phyloP scores from a whole-genome alignment of 2,329 filamentous ascomycete species.

The Cyphellophora attinorum region DNA sequence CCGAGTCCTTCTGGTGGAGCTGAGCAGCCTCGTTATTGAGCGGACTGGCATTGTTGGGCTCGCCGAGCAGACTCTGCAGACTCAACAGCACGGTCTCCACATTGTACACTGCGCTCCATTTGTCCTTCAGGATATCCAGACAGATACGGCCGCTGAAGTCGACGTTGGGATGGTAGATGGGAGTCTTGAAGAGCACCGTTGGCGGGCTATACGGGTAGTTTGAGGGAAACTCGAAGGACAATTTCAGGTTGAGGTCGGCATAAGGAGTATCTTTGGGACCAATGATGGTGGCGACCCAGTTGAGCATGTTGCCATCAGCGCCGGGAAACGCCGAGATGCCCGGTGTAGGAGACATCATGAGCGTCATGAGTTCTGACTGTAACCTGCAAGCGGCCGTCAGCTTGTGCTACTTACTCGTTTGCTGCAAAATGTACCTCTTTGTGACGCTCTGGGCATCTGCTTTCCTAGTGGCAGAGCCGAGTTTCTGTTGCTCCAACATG shows the following conservation, averaged over 20 bases:
- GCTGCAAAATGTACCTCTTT: slow-evolving; percentile 65
- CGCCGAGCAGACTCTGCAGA: slow-evolving; percentile 86
- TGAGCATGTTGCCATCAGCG: slow-evolving; percentile 77
- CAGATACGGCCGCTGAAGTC: slow-evolving; percentile 97
- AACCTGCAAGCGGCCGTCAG: slow-evolving; percentile 53
- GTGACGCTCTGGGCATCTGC: slow-evolving; percentile 65
- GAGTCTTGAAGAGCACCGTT: slow-evolving; percentile 92
- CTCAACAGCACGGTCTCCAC: slow-evolving; percentile 88
- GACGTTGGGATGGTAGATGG: slow-evolving; percentile 98
- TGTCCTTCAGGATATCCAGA: slow-evolving; percentile 95
- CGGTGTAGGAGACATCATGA: slow-evolving; percentile 90
- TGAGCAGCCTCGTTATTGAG: slow-evolving; percentile 94
- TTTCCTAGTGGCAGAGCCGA: slow-evolving; percentile 44
- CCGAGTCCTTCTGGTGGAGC: slow-evolving; percentile 82
- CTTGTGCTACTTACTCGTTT: neutral
- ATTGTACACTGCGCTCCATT: slow-evolving; percentile 97
- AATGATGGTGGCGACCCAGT: slow-evolving; percentile 88
- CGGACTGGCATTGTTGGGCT: slow-evolving; percentile 94
- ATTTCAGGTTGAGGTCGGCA: slow-evolving; percentile 77
- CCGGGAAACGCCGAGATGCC: slow-evolving; percentile 93
- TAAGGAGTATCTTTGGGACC: slow-evolving; percentile 90
- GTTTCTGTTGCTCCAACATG: slow-evolving; percentile 50
- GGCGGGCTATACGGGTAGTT: slow-evolving; percentile 92
- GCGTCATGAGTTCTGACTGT: slow-evolving; percentile 94
- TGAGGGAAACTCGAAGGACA: slow-evolving; percentile 78